Percentiles rank a stretch among this genome's conserved stretches.
phyloP scores from a whole-genome alignment of 306 rosid genomes.

The Cucurbita pepo region DNA sequence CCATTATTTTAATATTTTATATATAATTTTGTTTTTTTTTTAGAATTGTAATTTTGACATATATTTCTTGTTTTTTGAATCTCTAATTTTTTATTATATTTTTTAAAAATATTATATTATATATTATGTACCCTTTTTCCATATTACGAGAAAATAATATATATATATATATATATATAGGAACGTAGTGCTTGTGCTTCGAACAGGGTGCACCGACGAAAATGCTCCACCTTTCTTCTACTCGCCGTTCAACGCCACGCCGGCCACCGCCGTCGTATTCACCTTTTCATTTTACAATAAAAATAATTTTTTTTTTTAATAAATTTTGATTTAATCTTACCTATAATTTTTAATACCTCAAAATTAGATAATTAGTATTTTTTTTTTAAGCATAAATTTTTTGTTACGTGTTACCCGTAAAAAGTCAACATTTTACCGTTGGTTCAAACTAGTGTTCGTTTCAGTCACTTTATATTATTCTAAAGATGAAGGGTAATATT shows the following conservation, averaged over 20 bases:
- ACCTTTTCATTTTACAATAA: background rate
- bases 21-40: background rate
- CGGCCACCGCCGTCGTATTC: background rate
- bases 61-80: background rate
- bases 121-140: background rate
- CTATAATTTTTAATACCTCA: too few species aligned
- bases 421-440: too few species aligned
- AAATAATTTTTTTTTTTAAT: too few species aligned
- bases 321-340: too few species aligned
- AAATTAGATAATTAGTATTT: too few species aligned
- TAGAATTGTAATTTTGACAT: background rate
- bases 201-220: background rate
- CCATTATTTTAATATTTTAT: background rate
- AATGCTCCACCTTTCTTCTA: background rate
- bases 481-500: too few species aligned
- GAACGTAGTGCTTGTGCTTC: background rate
- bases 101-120: too few species aligned
- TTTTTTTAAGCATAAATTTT: too few species aligned
- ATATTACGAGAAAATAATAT: background rate
- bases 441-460: too few species aligned
- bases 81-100: background rate
- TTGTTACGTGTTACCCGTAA: too few species aligned
- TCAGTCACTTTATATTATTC: too few species aligned
- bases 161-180: background rate
- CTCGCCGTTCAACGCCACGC: background rate